Conservation (phyloP, 169 alveolate species). For the Plasmodium vinckei region DNA sequence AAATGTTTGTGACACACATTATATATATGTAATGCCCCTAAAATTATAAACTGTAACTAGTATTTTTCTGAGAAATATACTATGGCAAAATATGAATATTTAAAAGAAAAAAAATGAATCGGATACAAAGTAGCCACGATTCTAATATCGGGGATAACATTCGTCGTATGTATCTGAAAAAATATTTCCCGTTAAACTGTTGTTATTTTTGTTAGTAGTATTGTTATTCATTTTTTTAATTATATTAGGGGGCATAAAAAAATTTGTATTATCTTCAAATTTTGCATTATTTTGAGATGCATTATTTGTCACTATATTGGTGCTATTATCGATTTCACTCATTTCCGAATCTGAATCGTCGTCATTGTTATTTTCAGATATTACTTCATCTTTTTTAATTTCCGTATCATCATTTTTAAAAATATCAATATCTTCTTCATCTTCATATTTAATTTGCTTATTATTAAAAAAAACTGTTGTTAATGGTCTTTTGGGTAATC, state of each 20-base stretch:
- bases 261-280: constrained; percentile 1
- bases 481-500: constrained; percentile 64
- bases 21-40: too few species aligned
- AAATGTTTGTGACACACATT: too few species aligned
- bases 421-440: constrained; percentile 51
- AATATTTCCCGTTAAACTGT: constrained; percentile 36
- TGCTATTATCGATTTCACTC: neutral
- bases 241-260: constrained; percentile 14
- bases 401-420: constrained; percentile 35
- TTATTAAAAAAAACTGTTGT: constrained; percentile 18
- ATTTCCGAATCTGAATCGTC: neutral
- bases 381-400: neutral
- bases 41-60: too few species aligned
- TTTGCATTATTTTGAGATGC: too few species aligned
- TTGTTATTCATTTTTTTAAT: constrained; percentile 9
- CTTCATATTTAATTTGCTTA: constrained; percentile 12
- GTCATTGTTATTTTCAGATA: neutral
- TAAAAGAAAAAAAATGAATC: too few species aligned
- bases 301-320: neutral
- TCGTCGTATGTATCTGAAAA: constrained; percentile 74
- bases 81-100: too few species aligned
- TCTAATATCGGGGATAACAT: constrained; percentile 59
- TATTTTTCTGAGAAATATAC: too few species aligned
- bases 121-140: neutral
- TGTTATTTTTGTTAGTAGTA: constrained; percentile 21